Percentiles rank a stretch among this genome's conserved stretches.
These are phyloP conservation scores for Ceratocystis lukuohia DNA, from an alignment of 2,329 filamentous ascomycete species.

Conservation along the genomic window DNA sequence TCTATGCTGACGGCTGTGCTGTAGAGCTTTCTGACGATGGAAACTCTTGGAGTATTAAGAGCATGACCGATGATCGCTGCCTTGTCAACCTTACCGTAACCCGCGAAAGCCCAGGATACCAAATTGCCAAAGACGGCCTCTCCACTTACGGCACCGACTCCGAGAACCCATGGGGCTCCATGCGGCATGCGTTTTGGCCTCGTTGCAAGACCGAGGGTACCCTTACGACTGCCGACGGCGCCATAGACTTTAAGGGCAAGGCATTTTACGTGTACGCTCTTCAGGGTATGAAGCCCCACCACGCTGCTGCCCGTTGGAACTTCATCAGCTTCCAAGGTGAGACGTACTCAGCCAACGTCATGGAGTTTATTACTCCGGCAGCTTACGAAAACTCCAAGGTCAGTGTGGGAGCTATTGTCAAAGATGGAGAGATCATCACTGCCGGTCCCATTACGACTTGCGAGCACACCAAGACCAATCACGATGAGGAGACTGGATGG, in stretches of 20 bases:
- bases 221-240: slow-evolving; percentile 69
- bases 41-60: slow-evolving; percentile 76
- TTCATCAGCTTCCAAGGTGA: slow-evolving; percentile 85
- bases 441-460: slow-evolving; percentile 53
- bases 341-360: slow-evolving; percentile 74
- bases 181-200: slow-evolving; percentile 93
- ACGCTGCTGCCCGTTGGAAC: slow-evolving; percentile 84
- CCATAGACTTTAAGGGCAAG: slow-evolving; percentile 67
- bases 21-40: slow-evolving; percentile 78
- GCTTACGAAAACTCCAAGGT: slow-evolving; percentile 83
- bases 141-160: slow-evolving; percentile 79
- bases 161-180: slow-evolving; percentile 73
- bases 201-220: slow-evolving; percentile 68
- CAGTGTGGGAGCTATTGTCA: slow-evolving; percentile 67
- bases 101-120: slow-evolving; percentile 64
- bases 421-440: slow-evolving; percentile 65
- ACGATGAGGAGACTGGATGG: slow-evolving; percentile 74
- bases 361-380: slow-evolving; percentile 89
- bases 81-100: slow-evolving; percentile 79
- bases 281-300: slow-evolving; percentile 98
- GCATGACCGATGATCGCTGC: slow-evolving; percentile 63
- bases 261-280: slow-evolving; percentile 73
- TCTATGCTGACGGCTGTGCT: slow-evolving; percentile 76
- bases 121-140: slow-evolving; percentile 70
- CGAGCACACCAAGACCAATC: slow-evolving; percentile 54